Conservation (phyloP, 2,329 filamentous ascomycete genomes). For the Cladophialophora chaetospira region DNA sequence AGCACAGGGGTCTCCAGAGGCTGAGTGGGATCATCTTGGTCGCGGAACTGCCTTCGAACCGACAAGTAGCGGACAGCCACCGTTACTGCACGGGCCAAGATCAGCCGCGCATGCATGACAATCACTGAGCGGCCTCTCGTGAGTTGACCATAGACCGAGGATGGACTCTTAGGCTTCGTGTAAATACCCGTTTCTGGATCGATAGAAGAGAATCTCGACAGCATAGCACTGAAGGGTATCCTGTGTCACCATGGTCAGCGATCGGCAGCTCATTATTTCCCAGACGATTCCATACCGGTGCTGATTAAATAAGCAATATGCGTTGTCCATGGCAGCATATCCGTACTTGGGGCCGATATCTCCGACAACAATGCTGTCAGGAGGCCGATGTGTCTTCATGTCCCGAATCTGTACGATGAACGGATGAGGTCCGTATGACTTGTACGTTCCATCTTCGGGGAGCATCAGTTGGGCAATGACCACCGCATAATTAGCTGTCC, state of each 20-base stretch:
- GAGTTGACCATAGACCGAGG: slow-evolving; percentile 52
- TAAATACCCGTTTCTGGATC: slow-evolving; percentile 49
- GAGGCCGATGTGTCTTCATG: slow-evolving; percentile 48
- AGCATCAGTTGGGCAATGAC: slow-evolving; percentile 54
- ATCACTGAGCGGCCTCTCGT: slow-evolving; percentile 44
- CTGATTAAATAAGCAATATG: slow-evolving; percentile 55
- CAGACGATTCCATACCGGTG: slow-evolving; percentile 31
- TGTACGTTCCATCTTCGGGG: slow-evolving; percentile 40
- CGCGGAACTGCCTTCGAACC: slow-evolving; percentile 53
- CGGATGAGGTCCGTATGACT: slow-evolving; percentile 52
- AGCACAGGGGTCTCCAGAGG: slow-evolving; percentile 48
- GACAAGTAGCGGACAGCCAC: slow-evolving; percentile 54
- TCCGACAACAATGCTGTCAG: slow-evolving; percentile 51
- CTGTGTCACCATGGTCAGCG: slow-evolving; percentile 20
- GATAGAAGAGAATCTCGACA: slow-evolving; percentile 51
- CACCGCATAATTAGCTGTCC: slow-evolving; percentile 55
- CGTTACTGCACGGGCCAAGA: slow-evolving; percentile 56
- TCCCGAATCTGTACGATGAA: slow-evolving; percentile 56
- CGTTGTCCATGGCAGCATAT: slow-evolving; percentile 55
- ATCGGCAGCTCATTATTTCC: not conserved
- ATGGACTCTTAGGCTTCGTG: slow-evolving; percentile 48
- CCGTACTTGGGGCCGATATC: slow-evolving; percentile 58
- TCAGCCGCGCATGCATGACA: slow-evolving; percentile 50
- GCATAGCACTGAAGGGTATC: slow-evolving; percentile 51
- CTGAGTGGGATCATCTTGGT: slow-evolving; percentile 47